phyloP scores from a whole-genome alignment of 768 basidiomycete species.

The Postia placenta region DNA sequence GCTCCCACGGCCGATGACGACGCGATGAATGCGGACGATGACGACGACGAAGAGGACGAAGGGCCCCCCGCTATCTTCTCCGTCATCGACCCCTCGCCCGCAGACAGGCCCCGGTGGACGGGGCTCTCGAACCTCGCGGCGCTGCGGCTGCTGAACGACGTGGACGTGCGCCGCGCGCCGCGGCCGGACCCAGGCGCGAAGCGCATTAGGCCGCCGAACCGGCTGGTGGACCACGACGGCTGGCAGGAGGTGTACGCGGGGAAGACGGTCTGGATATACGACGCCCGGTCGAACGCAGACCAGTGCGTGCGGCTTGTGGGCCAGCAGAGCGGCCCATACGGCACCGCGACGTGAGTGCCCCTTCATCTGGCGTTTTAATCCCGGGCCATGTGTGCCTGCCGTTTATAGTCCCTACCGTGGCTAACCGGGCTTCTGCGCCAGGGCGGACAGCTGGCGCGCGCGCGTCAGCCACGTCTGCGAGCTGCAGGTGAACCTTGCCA shows the following conservation, averaged over 20 bases:
- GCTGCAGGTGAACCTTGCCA: slow-evolving; percentile 61
- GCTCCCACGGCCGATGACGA: slow-evolving; percentile 18
- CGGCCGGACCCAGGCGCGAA: slow-evolving; percentile 36
- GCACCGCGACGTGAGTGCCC: slow-evolving; percentile 66
- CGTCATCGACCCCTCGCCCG: slow-evolving; percentile 41
- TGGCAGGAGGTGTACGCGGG: slow-evolving; percentile 74
- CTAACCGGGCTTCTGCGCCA: slow-evolving; percentile 21
- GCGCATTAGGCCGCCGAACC: slow-evolving; percentile 44
- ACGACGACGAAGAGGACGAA: slow-evolving; percentile 18
- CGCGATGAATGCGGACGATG: slow-evolving; percentile 31
- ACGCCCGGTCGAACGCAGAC: slow-evolving; percentile 57
- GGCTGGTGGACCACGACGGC: slow-evolving; percentile 54
- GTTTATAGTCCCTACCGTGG: neutral
- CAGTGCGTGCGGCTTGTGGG: slow-evolving; percentile 63
- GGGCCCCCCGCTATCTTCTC: slow-evolving; percentile 35
- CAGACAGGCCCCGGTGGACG: slow-evolving; percentile 35
- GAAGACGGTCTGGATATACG: slow-evolving; percentile 71
- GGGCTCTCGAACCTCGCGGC: slow-evolving; percentile 59
- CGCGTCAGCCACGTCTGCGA: slow-evolving; percentile 65
- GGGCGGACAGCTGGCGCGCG: slow-evolving; percentile 80
- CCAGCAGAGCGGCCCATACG: slow-evolving; percentile 52
- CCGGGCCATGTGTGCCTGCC: neutral
- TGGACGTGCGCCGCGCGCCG: slow-evolving; percentile 55
- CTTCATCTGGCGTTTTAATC: neutral
- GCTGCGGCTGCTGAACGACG: slow-evolving; percentile 67